These are phyloP conservation scores for Parafenestella ontariensis DNA, from an alignment of 2,329 filamentous ascomycete genomes.

Conservation along the genomic window DNA sequence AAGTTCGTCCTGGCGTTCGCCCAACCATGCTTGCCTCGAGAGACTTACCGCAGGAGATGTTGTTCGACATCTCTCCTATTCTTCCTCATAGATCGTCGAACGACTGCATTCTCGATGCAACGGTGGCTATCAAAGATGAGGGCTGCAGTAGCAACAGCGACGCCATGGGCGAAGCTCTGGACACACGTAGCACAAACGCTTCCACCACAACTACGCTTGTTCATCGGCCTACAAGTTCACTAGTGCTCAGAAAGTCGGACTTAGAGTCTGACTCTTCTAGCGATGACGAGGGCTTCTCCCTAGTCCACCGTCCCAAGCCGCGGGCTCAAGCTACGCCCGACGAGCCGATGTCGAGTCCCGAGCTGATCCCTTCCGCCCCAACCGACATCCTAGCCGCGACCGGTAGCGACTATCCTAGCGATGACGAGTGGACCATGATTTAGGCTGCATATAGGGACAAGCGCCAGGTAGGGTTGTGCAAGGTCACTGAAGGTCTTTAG, in stretches of 20 bases:
- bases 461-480: not conserved
- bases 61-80: constrained; percentile 2
- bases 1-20: not conserved
- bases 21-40: constrained; percentile 13
- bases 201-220: constrained; percentile 15
- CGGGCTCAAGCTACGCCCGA: not conserved
- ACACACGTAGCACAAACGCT: not conserved
- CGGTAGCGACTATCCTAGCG: constrained; percentile 15
- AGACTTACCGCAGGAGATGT: constrained; percentile 14
- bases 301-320: constrained; percentile 27
- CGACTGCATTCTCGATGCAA: not conserved
- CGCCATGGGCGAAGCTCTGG: not conserved
- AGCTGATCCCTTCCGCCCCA: constrained; percentile 8
- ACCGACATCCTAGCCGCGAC: constrained; percentile 12
- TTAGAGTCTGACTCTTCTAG: constrained; percentile 16
- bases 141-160: not conserved
- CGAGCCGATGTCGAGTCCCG: constrained; percentile 17
- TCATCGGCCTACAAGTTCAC: constrained; percentile 12
- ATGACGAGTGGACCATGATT: constrained; percentile 20
- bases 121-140: not conserved
- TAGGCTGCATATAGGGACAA: not conserved
- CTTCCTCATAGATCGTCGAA: not conserved
- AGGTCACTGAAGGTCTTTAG: not conserved
- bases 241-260: not conserved
- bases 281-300: constrained; percentile 32